Conservation (phyloP, 441 rosid species). For the Manihot esculenta region DNA sequence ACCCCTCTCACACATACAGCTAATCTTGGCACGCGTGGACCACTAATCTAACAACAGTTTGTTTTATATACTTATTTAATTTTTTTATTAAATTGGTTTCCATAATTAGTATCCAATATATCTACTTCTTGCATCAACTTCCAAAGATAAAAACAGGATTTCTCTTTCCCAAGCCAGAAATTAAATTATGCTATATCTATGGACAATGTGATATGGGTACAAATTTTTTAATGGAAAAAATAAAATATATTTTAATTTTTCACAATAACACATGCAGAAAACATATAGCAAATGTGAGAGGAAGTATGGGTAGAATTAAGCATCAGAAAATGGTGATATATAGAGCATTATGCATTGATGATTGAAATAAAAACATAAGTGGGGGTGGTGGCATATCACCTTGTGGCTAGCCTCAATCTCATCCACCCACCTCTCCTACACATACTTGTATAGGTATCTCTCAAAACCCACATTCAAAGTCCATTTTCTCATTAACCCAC, state of each 20-base stretch:
- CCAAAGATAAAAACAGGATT: too few relatives aligned
- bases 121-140: too few relatives aligned
- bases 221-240: conserved; percentile 26
- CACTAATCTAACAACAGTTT: conserved; percentile 17
- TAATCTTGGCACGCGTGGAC: conserved; percentile 59
- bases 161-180: not conserved
- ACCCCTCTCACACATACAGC: conserved; percentile 32
- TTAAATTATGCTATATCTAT: conserved; percentile 16
- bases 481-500: conserved; percentile 24
- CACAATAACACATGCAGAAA: conserved; percentile 20
- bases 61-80: too few relatives aligned
- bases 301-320: conserved; percentile 50
- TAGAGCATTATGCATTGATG: conserved; percentile 62
- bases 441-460: conserved; percentile 59
- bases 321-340: conserved; percentile 31
- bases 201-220: conserved; percentile 53
- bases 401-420: conserved; percentile 59
- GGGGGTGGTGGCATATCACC: conserved; percentile 49
- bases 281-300: conserved; percentile 21
- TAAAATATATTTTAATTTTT: not conserved
- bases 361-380: conserved; percentile 49
- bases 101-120: too few relatives aligned
- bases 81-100: too few relatives aligned
- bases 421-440: conserved; percentile 50
- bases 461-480: not conserved